phyloP scores from a whole-genome alignment of 176 grass and related monocot genomes.

The Carex scoparia region DNA sequence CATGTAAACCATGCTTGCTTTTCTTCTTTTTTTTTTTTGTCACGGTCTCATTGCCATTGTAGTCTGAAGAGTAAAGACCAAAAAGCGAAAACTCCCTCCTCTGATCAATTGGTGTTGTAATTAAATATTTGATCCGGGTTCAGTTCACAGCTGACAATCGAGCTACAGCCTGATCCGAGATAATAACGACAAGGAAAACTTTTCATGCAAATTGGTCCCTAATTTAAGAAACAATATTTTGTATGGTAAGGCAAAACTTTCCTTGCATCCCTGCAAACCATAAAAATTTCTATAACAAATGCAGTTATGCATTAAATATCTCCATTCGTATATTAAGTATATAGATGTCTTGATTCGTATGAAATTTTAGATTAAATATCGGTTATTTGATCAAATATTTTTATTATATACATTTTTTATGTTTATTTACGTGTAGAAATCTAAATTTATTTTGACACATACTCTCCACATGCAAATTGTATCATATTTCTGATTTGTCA shows the following conservation, averaged over 20 bases:
- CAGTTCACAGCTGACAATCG: background rate
- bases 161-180: constrained; percentile 17
- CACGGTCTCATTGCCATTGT: no score
- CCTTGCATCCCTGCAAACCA: background rate
- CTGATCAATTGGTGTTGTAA: background rate
- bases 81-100: background rate
- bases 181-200: constrained; percentile 21
- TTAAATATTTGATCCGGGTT: background rate
- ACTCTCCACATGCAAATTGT: no score
- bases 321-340: no score
- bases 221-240: constrained; percentile 24
- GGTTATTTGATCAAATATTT: no score
- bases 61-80: background rate
- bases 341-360: no score
- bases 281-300: background rate
- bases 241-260: background rate
- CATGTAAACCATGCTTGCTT: background rate
- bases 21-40: no score
- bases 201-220: constrained; percentile 13
- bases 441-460: no score
- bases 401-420: no score
- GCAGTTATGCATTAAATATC: background rate
- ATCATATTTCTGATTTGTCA: no score
- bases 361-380: no score
- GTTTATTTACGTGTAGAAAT: no score